Conservation (phyloP, 441 rosid species). For the Erodium trifolium region DNA sequence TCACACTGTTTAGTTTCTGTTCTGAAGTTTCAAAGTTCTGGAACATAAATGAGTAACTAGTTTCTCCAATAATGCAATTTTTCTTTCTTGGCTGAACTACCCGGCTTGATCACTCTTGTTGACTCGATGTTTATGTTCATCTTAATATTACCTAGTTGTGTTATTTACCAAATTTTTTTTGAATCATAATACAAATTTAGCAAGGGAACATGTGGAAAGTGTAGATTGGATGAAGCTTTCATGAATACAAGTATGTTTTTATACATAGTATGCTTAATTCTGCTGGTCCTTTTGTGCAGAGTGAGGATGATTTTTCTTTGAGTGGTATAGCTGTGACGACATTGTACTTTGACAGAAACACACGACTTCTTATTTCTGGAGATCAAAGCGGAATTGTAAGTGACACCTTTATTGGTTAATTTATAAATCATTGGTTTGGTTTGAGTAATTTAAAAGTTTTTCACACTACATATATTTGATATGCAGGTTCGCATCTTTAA, state of each 20-base stretch:
- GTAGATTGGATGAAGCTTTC: neutral
- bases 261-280: constrained; percentile 12
- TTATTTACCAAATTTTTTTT: neutral
- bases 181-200: neutral
- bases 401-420: constrained; percentile 9
- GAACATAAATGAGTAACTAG: neutral
- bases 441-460: constrained; percentile 12
- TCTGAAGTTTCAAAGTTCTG: neutral
- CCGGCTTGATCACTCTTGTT: neutral
- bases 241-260: neutral
- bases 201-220: constrained; percentile 2
- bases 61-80: neutral
- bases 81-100: constrained; percentile 1
- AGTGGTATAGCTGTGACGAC: constrained; percentile 65
- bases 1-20: neutral
- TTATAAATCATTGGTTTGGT: neutral
- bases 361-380: constrained; percentile 64
- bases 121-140: neutral
- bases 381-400: constrained; percentile 75
- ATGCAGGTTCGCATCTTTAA: constrained; percentile 69
- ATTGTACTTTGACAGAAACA: constrained; percentile 46
- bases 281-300: constrained; percentile 35
- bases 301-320: constrained; percentile 57
- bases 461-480: neutral
- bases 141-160: neutral